A percentile compares a stretch with the other conserved stretches of the same genome.
phyloP scores from a whole-genome alignment of 2,329 filamentous ascomycete species.

The Colletotrichum somersetense region DNA sequence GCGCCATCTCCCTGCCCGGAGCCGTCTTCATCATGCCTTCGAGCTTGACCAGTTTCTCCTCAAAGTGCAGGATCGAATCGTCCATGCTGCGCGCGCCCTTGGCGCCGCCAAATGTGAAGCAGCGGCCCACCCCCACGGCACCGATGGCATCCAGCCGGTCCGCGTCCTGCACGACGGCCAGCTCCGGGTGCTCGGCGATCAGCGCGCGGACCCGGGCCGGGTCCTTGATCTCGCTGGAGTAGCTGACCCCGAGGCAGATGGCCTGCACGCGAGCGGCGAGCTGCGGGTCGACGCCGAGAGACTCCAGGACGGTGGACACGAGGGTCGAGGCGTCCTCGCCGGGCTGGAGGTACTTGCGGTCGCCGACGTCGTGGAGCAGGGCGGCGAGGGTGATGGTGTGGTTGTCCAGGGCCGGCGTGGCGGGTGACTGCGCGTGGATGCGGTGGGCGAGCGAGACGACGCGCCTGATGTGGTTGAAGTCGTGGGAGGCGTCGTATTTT shows the following conservation, averaged over 20 bases:
- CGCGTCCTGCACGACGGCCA: conserved; percentile 91
- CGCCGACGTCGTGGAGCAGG: conserved; percentile 89
- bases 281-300: conserved; percentile 65
- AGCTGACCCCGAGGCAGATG: conserved; percentile 83
- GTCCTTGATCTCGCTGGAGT: conserved; percentile 78
- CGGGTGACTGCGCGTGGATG: conserved; percentile 58
- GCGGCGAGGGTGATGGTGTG: conserved; percentile 76
- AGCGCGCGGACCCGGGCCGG: conserved; percentile 70
- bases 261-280: conserved; percentile 77
- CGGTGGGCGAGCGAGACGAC: conserved; percentile 79
- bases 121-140: conserved; percentile 84
- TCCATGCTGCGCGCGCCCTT: conserved; percentile 66
- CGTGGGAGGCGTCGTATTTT: conserved; percentile 86
- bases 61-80: conserved; percentile 79
- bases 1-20: conserved; percentile 65
- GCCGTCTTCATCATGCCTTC: conserved; percentile 75
- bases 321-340: conserved; percentile 69
- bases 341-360: conserved; percentile 80
- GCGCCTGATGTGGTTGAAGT: conserved; percentile 86
- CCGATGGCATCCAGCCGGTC: conserved; percentile 94
- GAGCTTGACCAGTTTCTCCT: conserved; percentile 78
- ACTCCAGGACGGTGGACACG: conserved; percentile 67
- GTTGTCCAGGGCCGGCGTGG: conserved; percentile 56
- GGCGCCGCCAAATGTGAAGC: conserved; percentile 81
- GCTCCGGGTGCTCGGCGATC: conserved; percentile 76